phyloP scores from a whole-genome alignment of 2,329 filamentous ascomycete species.

The Emergomyces pasteurianus region DNA sequence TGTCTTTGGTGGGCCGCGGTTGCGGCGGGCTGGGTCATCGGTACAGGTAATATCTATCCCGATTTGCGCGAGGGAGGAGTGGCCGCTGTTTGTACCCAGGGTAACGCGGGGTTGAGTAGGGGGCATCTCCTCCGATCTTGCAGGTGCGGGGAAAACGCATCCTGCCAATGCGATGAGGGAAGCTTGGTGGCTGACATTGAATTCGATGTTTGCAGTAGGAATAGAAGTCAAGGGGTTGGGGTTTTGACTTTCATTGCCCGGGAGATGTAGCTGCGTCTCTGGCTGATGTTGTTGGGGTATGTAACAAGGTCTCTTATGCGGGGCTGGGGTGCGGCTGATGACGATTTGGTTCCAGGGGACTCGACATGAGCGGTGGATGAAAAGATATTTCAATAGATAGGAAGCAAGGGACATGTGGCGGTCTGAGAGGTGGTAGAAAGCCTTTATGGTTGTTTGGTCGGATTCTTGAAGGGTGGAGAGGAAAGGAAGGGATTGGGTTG shows the following conservation, averaged over 20 bases:
- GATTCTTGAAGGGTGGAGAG: conserved; percentile 29
- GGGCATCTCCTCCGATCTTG: not conserved
- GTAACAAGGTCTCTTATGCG: conserved; percentile 42
- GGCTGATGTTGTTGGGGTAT: conserved; percentile 18
- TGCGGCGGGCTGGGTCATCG: conserved; percentile 39
- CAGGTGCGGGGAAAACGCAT: conserved; percentile 17
- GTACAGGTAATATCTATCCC: conserved; percentile 54
- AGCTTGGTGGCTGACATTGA: conserved; percentile 55
- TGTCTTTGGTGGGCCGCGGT: conserved; percentile 35
- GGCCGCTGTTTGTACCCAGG: conserved; percentile 4
- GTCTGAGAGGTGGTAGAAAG: conserved; percentile 44
- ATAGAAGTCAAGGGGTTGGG: not conserved
- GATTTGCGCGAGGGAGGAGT: conserved; percentile 28
- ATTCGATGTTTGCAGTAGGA: conserved; percentile 41
- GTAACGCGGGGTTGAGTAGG: not conserved
- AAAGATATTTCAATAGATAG: conserved; percentile 49
- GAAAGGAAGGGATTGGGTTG: conserved; percentile 24
- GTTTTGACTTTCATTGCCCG: not conserved
- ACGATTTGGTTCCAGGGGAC: conserved; percentile 46
- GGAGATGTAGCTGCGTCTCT: not conserved
- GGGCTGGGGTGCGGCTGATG: conserved; percentile 40
- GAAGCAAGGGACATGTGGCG: conserved; percentile 50
- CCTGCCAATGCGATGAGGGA: conserved; percentile 50
- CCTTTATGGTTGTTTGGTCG: conserved; percentile 39
- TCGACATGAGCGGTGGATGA: conserved; percentile 42